Percentiles rank a stretch among this genome's conserved stretches.
These are phyloP conservation scores for Suillus sp. DNA, from an alignment of 768 basidiomycete species.

Conservation along the genomic window DNA sequence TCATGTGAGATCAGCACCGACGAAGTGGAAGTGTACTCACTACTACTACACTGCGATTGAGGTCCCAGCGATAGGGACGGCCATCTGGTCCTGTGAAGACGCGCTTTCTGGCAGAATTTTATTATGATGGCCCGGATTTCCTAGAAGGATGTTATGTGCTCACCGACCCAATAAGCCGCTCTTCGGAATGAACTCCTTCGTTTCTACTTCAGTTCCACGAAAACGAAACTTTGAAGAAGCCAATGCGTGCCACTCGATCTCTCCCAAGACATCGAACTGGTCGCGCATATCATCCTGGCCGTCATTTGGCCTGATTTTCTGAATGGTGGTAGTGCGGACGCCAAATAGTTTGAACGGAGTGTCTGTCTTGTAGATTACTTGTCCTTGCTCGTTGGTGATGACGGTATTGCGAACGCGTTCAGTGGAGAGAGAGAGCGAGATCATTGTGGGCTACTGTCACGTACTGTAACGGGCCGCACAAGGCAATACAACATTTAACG, in stretches of 20 bases:
- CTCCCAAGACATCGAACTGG: conserved; percentile 33
- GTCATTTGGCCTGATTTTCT: conserved; percentile 28
- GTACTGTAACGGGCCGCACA: no score
- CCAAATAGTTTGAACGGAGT: conserved; percentile 19
- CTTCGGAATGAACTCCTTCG: conserved; percentile 29
- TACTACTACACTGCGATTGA: background rate
- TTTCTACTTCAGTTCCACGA: conserved; percentile 27
- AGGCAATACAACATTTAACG: background rate
- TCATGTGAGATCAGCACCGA: background rate
- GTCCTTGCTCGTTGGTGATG: conserved; percentile 28
- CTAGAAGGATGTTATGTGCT: conserved; percentile 6
- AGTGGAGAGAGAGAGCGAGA: conserved; percentile 28
- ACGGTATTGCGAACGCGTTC: conserved; percentile 26
- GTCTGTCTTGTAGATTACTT: conserved; percentile 32
- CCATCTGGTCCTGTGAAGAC: conserved; percentile 10
- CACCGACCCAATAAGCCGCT: conserved; percentile 28
- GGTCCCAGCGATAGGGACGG: conserved; percentile 9
- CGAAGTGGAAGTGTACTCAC: background rate
- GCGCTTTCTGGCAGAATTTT: conserved; percentile 4
- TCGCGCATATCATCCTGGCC: conserved; percentile 29
- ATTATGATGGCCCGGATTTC: background rate
- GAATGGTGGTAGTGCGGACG: conserved; percentile 26
- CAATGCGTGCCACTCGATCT: conserved; percentile 37
- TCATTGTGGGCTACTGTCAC: conserved; percentile 8
- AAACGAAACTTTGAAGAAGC: conserved; percentile 34